These are phyloP conservation scores for Lasiosphaeria miniovina DNA, from an alignment of 495 filamentous ascomycete genomes.

Conservation along the genomic window DNA sequence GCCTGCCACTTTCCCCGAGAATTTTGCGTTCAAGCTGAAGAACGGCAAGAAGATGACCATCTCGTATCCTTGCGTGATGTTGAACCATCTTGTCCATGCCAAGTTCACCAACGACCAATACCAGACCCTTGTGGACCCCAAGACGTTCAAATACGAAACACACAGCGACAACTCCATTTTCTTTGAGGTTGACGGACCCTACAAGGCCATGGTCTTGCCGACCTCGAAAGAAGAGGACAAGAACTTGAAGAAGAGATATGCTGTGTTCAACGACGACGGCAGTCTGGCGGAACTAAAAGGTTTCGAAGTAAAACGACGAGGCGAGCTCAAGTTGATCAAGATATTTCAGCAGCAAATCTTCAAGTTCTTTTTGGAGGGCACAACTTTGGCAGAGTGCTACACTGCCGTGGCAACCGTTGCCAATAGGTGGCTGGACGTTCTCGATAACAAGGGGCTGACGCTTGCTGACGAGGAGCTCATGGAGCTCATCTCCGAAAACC, in stretches of 20 bases:
- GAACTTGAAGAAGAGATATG: conserved; percentile 99
- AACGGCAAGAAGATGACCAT: conserved; percentile 94
- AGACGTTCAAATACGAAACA: conserved; percentile 84
- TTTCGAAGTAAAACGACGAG: conserved; percentile 96
- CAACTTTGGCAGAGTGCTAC: conserved; percentile 84
- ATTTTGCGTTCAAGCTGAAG: conserved; percentile 89
- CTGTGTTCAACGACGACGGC: conserved; percentile 97
- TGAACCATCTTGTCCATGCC: conserved; percentile 95
- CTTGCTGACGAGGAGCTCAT: conserved; percentile 95
- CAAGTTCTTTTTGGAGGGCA: conserved; percentile 95
- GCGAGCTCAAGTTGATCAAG: conserved; percentile 98
- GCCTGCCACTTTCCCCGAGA: conserved; percentile 93
- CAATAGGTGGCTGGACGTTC: conserved; percentile 91
- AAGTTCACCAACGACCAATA: conserved; percentile 98
- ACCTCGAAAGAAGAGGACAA: conserved; percentile 99
- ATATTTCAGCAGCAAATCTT: conserved; percentile 99
- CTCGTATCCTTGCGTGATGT: conserved; percentile 98
- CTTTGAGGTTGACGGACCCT: conserved; percentile 98
- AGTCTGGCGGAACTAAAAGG: conserved; percentile 96
- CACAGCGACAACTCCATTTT: conserved; percentile 99
- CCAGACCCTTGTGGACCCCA: conserved; percentile 76
- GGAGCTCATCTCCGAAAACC: conserved; percentile 97
- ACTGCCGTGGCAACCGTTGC: conserved; percentile 90
- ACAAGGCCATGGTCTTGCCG: conserved; percentile 94
- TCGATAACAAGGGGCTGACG: conserved; percentile 80